Base-by-base conservation (phyloP, 805 yeast species). In the Sugiyamaella chiloensis region DNA sequence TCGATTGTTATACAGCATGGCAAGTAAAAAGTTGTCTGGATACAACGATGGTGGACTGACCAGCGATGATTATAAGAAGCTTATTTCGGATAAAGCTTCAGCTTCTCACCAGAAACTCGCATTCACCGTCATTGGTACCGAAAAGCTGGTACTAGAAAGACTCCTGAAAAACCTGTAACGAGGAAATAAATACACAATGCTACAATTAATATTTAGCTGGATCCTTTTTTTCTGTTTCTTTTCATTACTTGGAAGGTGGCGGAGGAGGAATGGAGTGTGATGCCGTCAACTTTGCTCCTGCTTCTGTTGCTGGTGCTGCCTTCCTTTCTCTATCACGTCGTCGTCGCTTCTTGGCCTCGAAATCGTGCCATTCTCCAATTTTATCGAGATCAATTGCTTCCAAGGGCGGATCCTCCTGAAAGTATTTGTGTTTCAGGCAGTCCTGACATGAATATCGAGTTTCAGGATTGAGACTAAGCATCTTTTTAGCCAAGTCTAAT, bases 301-400 rank as follows among this genome's bases (percentile, higher is more conserved):
- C 16, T 14, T n/a, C 3, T 37, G 26, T 17, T 17, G 11, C 29
- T 6, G 21, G 9, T n/a, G 29, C 30, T 34, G 30, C 30, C 8
- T 34, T 37, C 21, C 36, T 46, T 17, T 59, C 59, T 36, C 66
- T 49, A 54, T 73, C 78, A 51, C 71, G 70, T 50, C 83, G 69
- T 52, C 87, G 72, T 58, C 85, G 77, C 68, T 81, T 83, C 65
- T 91, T 89, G 2, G 96, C 93, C 60, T 91, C 99, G 64, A 85
- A 91, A 62, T 91, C 99, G 62, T 91, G 99, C 93, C 97, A 91
- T 64, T 95, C 98, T 2, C 93, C 95, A 24, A 81, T 65, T n/a
- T 73, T 72, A 24, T 73, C 69, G 54, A 84, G 71, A 46, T 81
- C 73, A 8, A 68, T 63, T 31, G 87, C 70, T 52, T 76, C 81